Evolutionary conservation across 345 rosid genomes (phyloP).

Genomic region (Pistacia atlantica): DNA sequence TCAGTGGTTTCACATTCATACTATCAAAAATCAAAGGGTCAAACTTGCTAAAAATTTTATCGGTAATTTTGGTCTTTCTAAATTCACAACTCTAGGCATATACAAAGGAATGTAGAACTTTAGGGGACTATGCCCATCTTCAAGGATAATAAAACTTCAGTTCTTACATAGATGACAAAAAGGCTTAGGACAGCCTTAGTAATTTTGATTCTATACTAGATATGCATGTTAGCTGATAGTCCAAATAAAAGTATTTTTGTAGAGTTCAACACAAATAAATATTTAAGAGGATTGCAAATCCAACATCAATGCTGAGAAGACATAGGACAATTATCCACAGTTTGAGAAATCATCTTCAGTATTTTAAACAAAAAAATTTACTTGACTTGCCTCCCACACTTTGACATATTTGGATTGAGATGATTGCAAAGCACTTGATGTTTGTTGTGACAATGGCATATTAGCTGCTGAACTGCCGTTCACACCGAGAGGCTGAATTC

Average conservation of each 20-base stretch:
- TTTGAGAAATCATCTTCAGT: slow-evolving; percentile 16
- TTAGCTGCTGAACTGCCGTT: slow-evolving; percentile 62
- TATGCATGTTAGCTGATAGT: not conserved
- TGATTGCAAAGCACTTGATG: slow-evolving; percentile 67
- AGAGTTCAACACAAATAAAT: not conserved
- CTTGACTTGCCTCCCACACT: slow-evolving; percentile 92
- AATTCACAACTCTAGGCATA: not conserved
- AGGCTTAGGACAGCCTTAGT: not conserved
- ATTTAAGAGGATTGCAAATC: not conserved
- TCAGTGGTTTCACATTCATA: slow-evolving; percentile 10
- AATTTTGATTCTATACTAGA: not conserved
- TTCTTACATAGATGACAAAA: not conserved
- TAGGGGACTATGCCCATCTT: not conserved
- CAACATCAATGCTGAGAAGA: not conserved
- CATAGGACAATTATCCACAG: not conserved
- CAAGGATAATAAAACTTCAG: not conserved
- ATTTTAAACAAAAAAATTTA: not conserved
- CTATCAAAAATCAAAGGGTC: slow-evolving; percentile 11
- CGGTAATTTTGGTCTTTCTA: not conserved
- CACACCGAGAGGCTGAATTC: slow-evolving; percentile 65
- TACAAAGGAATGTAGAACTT: not conserved
- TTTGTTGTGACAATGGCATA: slow-evolving; percentile 73
- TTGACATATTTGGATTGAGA: slow-evolving; percentile 83
- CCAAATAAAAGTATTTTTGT: not conserved
- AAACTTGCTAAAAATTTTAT: slow-evolving; percentile 1